Base-by-base conservation (phyloP, 495 filamentous ascomycete genomes). In the Lepidopterella palustris region DNA sequence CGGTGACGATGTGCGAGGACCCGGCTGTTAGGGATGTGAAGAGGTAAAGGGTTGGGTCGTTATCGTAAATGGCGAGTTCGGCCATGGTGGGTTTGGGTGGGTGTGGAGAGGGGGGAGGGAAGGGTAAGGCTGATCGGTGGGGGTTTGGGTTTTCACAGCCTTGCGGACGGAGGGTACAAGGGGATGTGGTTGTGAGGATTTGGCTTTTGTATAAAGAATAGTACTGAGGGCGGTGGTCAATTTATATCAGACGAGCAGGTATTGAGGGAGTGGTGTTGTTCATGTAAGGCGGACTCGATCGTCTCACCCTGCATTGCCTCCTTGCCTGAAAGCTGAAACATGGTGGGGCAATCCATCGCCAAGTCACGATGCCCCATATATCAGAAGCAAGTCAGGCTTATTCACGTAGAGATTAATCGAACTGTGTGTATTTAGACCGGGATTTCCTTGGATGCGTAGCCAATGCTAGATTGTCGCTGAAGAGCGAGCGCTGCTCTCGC, bases 1-100 rank as follows among this genome's bases (percentile, higher is more conserved):
- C 93, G 35, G 93, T 97, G 65, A 97, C 84, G 73, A 97, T 97
- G 73, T 96, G 90, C n/a, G 91, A 95, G 4, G 90, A 95, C 62
- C 92, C 92, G 57, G 91, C 87, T n/a, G 92, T 96, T 24, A 97
- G 80, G 64, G 90, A 96, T 55, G 92, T 95, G 77, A 92, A 95
- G 69, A 97, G 84, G 76, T 92, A 97, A 39, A 97, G 85, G 21
- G 87, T 86, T 8, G 87, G 81, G 75, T 95, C 89, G 53, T 81
- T 79, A 57, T 85, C 85, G 75, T 85, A 88, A 45, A 82, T 77
- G n/a, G 70, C 68, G 53, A 77, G 70, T 58, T 82, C 80, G 10
- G 63, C 50, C 64, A 67, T 67, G 45, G 40, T 51, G 11, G 10
- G 18, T 18, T 4, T 11, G 35, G 35, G 35, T 42, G 13, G 3